These are phyloP conservation scores for Apophysomyces elegans DNA, from an alignment of 371 early-diverging fungal genomes.

Conservation along the genomic window DNA sequence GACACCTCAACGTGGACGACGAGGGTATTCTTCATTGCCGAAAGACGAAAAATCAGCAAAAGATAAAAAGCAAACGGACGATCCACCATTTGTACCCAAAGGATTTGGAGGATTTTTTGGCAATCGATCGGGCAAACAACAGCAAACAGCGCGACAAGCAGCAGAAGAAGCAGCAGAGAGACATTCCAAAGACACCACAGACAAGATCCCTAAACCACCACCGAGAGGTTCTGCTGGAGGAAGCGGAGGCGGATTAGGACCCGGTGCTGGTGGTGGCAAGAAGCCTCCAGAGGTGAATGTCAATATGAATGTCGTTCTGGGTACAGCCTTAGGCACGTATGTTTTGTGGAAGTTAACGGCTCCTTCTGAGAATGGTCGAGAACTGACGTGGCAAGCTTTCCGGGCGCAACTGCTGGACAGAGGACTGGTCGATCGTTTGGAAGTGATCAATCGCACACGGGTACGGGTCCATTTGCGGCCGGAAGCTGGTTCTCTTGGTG, in stretches of 20 bases:
- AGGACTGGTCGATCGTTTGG: slow-evolving; percentile 89
- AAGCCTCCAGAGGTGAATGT: slow-evolving; percentile 33
- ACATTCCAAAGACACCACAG: not conserved
- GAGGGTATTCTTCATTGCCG: not conserved
- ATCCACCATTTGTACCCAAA: not conserved
- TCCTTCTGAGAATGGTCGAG: slow-evolving; percentile 54
- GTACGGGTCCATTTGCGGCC: slow-evolving; percentile 83
- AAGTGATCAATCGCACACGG: slow-evolving; percentile 82
- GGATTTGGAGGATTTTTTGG: not conserved
- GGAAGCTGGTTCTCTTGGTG: slow-evolving; percentile 63
- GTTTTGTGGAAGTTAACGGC: slow-evolving; percentile 59
- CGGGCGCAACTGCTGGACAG: slow-evolving; percentile 85
- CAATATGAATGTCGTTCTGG: slow-evolving; percentile 46
- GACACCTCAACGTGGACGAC: not conserved
- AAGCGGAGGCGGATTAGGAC: not conserved
- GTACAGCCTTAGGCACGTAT: slow-evolving; percentile 54
- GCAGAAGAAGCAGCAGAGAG: not conserved
- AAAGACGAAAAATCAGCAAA: not conserved
- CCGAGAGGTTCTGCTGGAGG: not conserved
- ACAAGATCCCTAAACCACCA: not conserved
- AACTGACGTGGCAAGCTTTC: slow-evolving; percentile 95
- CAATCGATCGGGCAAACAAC: not conserved
- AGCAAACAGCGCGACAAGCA: not conserved
- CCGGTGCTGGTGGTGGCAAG: slow-evolving; percentile 1
- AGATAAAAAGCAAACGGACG: not conserved